Percentiles rank a stretch among this genome's conserved stretches.
These are phyloP conservation scores for Zasmidium cellare DNA, from an alignment of 2,329 filamentous ascomycete genomes.

Conservation along the genomic window DNA sequence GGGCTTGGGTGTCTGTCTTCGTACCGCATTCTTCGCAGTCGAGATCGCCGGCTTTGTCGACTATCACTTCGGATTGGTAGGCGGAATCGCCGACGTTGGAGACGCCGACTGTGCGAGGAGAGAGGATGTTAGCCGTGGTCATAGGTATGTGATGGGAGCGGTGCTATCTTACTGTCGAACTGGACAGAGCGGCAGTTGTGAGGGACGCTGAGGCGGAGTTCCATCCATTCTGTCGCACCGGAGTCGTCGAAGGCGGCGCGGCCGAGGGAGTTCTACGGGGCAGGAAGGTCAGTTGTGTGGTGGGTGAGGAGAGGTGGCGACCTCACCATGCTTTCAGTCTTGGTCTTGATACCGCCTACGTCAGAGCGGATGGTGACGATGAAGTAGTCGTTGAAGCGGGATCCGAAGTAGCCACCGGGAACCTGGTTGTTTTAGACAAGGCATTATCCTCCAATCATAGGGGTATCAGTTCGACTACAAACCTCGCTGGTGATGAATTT, in stretches of 20 bases:
- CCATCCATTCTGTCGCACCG: not conserved
- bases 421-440: too few species aligned
- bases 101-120: too few species aligned
- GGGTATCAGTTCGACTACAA: too few species aligned
- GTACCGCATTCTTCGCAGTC: not conserved
- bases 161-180: too few species aligned
- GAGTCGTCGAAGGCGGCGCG: not conserved
- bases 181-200: not conserved
- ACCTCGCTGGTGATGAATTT: not conserved
- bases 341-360: not conserved
- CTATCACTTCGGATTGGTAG: not conserved
- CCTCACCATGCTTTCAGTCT: not conserved
- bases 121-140: too few species aligned
- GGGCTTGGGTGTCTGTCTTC: too few species aligned
- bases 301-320: not conserved
- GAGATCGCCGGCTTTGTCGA: not conserved
- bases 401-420: not conserved
- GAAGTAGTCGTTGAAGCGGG: not conserved
- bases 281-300: too few species aligned
- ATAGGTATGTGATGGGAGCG: too few species aligned
- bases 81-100: not conserved
- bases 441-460: too few species aligned
- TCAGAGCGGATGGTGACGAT: not conserved
- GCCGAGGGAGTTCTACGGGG: not conserved
- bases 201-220: not conserved